Evolutionary conservation across 345 rosid genomes (phyloP), one percentile per base, ranked within the genome.

Genomic region (Tarenaya hassleriana): DNA sequence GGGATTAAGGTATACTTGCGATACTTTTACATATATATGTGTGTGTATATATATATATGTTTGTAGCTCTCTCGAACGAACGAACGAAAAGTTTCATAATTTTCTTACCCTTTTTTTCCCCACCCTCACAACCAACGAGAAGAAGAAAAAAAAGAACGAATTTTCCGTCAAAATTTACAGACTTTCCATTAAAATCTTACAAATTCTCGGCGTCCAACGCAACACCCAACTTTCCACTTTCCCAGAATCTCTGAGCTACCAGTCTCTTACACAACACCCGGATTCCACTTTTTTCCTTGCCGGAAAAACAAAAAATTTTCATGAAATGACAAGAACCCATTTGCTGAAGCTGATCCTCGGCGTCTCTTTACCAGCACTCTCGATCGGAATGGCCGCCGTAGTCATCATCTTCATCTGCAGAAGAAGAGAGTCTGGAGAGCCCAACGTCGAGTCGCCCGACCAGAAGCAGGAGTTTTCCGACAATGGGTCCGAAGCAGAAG

Each of bases 241-340:
- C 29, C 21, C 3, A 3, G 16, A 34, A 34, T 7, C 15, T 51
- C 10, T 32, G 0, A 50, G 13, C 52, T 42, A 24, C 29, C 29
- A 24, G 29, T 24, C 29, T 14, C 40, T 13, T n/a, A 8, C 37
- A 13, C 21, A 38, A n/a, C 4, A 14, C 37, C 13, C 20, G 47
- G 55, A 44, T 46, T 62, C 52, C 29, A 10, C 20, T 8, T 13
- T 41, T 9, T 24, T n/a, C n/a, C 8, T 41, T 11, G 14, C 21
- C 47, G 15, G 8, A 4, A 16, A 3, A 11, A 40, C 5, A 0
- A 19, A 35, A 37, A 34, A 8, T 17, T 68, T 42, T 54, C 50
- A 51, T 48, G 69, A 69, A 70, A 86, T 79, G 94, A 75, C 41
- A 39, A 65, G 61, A 52, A 8, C 63, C 69, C 85, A 73, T 31